Conservation (phyloP, 2,329 filamentous ascomycete genomes). For the Penicillium sclerotiorum region DNA sequence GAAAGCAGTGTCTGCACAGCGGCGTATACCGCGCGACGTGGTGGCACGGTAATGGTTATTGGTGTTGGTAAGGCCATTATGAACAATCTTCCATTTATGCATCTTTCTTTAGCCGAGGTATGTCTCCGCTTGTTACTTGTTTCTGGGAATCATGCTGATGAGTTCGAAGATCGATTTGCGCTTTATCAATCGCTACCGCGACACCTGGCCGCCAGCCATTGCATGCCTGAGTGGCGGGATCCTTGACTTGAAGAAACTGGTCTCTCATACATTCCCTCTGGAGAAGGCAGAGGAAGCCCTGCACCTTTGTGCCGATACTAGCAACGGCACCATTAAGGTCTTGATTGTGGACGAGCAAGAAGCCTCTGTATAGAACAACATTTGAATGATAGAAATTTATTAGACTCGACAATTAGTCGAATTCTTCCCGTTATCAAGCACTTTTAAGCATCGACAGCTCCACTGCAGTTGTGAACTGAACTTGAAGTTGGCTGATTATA, state of each 20-base stretch:
- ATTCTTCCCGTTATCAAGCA: too few relatives aligned
- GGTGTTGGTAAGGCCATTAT: constrained; percentile 64
- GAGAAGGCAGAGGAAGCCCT: constrained; percentile 64
- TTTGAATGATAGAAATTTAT: too few relatives aligned
- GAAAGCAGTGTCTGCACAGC: constrained; percentile 65
- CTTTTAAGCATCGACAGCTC: too few relatives aligned
- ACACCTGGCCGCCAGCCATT: constrained; percentile 70
- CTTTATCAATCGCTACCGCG: constrained; percentile 71
- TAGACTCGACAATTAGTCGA: too few relatives aligned
- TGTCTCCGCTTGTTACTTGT: too few relatives aligned
- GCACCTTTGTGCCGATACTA: constrained; percentile 54
- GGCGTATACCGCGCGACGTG: constrained; percentile 58
- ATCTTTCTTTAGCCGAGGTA: constrained; percentile 61
- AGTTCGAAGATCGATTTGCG: constrained; percentile 63
- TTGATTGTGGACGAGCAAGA: constrained; percentile 59
- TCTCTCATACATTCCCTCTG: constrained; percentile 65
- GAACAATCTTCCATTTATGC: constrained; percentile 70
- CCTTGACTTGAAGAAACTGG: constrained; percentile 62
- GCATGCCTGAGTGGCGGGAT: constrained; percentile 61
- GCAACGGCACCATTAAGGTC: constrained; percentile 62
- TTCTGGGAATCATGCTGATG: neutral
- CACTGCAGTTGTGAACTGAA: too few relatives aligned
- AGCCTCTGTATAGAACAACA: constrained; percentile 20
- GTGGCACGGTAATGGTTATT: constrained; percentile 65
- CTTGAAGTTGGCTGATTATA: too few relatives aligned